Conservation (phyloP, 805 yeast species). For the Metschnikowia noctiluminum region DNA sequence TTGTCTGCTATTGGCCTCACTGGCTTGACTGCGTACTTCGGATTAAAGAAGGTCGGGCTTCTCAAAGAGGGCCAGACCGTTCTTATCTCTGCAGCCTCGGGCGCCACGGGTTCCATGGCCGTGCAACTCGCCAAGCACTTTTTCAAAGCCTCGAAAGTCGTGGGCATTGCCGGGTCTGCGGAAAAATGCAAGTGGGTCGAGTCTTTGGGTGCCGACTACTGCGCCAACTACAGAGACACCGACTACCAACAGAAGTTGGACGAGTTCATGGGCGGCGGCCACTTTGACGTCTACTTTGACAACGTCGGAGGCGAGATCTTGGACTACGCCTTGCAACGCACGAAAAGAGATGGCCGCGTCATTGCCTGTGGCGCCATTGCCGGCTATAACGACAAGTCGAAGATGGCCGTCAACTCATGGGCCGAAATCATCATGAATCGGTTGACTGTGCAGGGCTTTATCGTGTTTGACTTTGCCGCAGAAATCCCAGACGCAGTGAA, state of each 20-base stretch:
- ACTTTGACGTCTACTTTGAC: conserved; percentile 54
- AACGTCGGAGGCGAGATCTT: conserved; percentile 63
- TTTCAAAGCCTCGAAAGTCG: conserved; percentile 51
- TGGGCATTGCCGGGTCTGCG: conserved; percentile 60
- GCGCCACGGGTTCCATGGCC: conserved; percentile 63
- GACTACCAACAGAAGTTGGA: conserved; percentile 25
- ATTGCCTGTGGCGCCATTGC: conserved; percentile 65
- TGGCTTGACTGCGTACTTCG: conserved; percentile 59
- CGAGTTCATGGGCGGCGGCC: conserved; percentile 40
- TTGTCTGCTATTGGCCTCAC: conserved; percentile 54
- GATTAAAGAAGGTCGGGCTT: conserved; percentile 48
- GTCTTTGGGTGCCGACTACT: conserved; percentile 50
- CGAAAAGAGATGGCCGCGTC: conserved; percentile 42
- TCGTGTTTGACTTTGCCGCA: conserved; percentile 42
- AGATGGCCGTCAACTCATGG: conserved; percentile 39
- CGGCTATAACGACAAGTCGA: conserved; percentile 47
- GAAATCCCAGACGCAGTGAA: conserved; percentile 37
- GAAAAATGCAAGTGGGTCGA: conserved; percentile 54
- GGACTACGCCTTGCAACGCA: conserved; percentile 38
- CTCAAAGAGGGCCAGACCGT: conserved; percentile 44
- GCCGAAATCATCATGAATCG: conserved; percentile 46
- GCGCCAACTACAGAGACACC: conserved; percentile 51
- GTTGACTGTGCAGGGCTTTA: conserved; percentile 51
- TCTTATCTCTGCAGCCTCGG: conserved; percentile 63
- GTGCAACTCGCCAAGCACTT: conserved; percentile 55